Percentiles rank a stretch among this genome's conserved stretches.
These are phyloP conservation scores for Xylaria sp. DNA, from an alignment of 2,329 filamentous ascomycete genomes.

Conservation along the genomic window DNA sequence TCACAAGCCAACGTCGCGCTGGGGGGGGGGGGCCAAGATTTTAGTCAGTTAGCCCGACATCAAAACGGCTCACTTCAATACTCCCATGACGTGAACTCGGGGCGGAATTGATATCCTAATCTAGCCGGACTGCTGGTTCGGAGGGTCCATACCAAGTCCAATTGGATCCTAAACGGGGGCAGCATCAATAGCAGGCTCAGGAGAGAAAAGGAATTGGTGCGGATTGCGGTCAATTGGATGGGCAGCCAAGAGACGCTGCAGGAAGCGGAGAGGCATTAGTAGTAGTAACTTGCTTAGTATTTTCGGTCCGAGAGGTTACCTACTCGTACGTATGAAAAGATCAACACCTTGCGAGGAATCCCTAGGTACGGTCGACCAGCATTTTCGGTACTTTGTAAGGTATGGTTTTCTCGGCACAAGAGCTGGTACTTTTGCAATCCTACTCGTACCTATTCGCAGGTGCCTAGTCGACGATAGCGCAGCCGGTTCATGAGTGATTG, in stretches of 20 bases:
- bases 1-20: slow-evolving; percentile 19
- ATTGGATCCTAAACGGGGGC: slow-evolving; percentile 14
- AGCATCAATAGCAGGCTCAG: slow-evolving; percentile 1
- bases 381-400: slow-evolving; percentile 6
- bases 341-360: too few relatives aligned
- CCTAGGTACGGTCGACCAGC: slow-evolving; percentile 9
- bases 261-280: slow-evolving; percentile 8
- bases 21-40: slow-evolving; percentile 26
- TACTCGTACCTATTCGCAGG: too few relatives aligned
- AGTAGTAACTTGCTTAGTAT: background rate
- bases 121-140: slow-evolving; percentile 9
- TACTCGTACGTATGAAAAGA: too few relatives aligned
- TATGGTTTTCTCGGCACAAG: background rate
- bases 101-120: slow-evolving; percentile 21
- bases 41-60: slow-evolving; percentile 17
- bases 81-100: slow-evolving; percentile 30
- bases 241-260: slow-evolving; percentile 6
- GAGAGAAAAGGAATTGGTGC: background rate
- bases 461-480: background rate
- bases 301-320: background rate
- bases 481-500: slow-evolving; percentile 22
- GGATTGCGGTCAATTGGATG: slow-evolving; percentile 21
- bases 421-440: background rate
- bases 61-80: slow-evolving; percentile 23
- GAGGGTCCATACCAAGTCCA: slow-evolving; percentile 8